A percentile compares a stretch with the other conserved stretches of the same genome.
Evolutionary conservation across 1,284 basidiomycete species (phyloP).

Genomic region (Naganishia cerealis): DNA sequence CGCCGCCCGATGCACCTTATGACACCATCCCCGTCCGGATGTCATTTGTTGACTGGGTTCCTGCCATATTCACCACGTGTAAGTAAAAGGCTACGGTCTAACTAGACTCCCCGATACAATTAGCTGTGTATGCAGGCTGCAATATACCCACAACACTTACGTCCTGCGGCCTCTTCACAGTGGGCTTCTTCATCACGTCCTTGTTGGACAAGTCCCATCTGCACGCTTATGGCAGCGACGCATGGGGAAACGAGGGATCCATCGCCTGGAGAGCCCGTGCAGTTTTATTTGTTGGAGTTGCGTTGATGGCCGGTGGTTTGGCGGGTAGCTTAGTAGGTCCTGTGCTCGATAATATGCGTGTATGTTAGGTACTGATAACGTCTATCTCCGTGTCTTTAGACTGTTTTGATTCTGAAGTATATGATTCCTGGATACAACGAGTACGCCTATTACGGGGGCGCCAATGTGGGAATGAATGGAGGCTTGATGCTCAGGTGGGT

Average conservation of each 20-base stretch:
- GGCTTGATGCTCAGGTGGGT: slow-evolving; percentile 74
- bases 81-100: slow-evolving; percentile 34
- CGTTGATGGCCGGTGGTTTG: slow-evolving; percentile 91
- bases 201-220: slow-evolving; percentile 92
- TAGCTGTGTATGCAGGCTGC: neutral
- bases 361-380: neutral
- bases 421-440: slow-evolving; percentile 70
- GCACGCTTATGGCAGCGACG: slow-evolving; percentile 68
- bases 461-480: slow-evolving; percentile 88
- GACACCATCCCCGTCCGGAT: slow-evolving; percentile 79
- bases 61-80: slow-evolving; percentile 83
- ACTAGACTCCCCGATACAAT: neutral
- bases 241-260: slow-evolving; percentile 62
- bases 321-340: slow-evolving; percentile 83
- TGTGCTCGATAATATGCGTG: neutral
- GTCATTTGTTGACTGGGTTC: slow-evolving; percentile 89
- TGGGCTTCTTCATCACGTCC: slow-evolving; percentile 91
- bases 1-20: slow-evolving; percentile 68
- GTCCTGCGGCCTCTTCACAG: slow-evolving; percentile 36
- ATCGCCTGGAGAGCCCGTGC: slow-evolving; percentile 87
- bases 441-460: slow-evolving; percentile 88
- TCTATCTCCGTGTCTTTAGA: slow-evolving; percentile 58
- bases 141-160: neutral
- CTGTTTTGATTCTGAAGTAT: slow-evolving; percentile 89
- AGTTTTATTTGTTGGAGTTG: slow-evolving; percentile 91